Evolutionary conservation across 148 eudicot species (phyloP).

Genomic region (Chenopodium suecicum): DNA sequence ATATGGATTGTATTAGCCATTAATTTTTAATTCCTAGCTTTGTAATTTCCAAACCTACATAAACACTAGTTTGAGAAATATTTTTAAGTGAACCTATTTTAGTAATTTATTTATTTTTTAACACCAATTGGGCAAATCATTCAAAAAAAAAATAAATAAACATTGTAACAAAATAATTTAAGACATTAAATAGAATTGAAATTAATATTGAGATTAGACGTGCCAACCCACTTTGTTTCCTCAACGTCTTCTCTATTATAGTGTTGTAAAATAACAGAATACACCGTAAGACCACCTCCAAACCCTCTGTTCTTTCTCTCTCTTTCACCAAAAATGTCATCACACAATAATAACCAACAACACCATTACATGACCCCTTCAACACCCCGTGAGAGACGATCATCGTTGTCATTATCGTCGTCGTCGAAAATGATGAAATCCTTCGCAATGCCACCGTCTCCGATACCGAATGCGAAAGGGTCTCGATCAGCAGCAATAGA

Average conservation of each 20-base stretch:
- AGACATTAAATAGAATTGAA: background rate
- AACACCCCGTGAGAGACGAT: background rate
- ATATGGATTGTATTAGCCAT: too few species aligned
- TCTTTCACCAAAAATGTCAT: background rate
- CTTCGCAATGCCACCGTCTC: slow-evolving; percentile 56
- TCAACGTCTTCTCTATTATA: slow-evolving; percentile 12
- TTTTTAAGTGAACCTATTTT: too few species aligned
- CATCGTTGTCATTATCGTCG: background rate
- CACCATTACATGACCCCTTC: background rate
- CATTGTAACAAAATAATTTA: too few species aligned
- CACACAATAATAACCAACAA: background rate
- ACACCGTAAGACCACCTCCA: background rate
- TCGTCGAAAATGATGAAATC: slow-evolving; percentile 7
- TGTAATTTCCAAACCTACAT: too few species aligned
- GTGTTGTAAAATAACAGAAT: slow-evolving; percentile 4
- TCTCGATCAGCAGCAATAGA: slow-evolving; percentile 44
- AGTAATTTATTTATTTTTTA: too few species aligned
- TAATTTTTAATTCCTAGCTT: too few species aligned
- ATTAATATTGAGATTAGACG: slow-evolving; percentile 3
- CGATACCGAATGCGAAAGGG: slow-evolving; percentile 69
- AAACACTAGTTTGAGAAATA: too few species aligned
- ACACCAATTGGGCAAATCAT: too few species aligned
- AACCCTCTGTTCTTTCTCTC: background rate
- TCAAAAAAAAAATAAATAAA: too few species aligned
- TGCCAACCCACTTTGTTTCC: slow-evolving; percentile 19